Conservation (phyloP, 2,329 filamentous ascomycete species). For the Neonectria sp. region DNA sequence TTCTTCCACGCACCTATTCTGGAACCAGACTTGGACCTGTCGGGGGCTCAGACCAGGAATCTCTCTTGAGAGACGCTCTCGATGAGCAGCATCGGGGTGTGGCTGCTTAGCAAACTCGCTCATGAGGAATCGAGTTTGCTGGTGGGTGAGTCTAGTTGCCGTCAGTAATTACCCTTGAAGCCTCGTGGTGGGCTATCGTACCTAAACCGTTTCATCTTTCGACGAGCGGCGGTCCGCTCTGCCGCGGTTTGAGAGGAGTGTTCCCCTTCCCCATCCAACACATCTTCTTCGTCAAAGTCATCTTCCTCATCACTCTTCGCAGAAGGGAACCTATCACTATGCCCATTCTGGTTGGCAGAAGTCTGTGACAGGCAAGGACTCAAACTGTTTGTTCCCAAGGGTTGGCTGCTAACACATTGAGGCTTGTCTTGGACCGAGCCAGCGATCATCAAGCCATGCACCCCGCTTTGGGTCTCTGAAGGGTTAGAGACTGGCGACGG, state of each 20-base stretch:
- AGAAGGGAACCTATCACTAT: constrained; percentile 53
- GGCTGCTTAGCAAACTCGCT: constrained; percentile 96
- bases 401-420: neutral
- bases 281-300: constrained; percentile 68
- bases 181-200: constrained; percentile 54
- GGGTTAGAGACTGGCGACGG: constrained; percentile 40
- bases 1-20: constrained; percentile 81
- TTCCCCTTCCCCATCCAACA: constrained; percentile 60
- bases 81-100: constrained; percentile 91
- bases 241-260: constrained; percentile 66
- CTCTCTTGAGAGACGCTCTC: constrained; percentile 88
- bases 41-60: constrained; percentile 93
- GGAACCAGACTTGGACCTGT: constrained; percentile 98
- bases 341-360: constrained; percentile 52
- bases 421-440: constrained; percentile 22
- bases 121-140: constrained; percentile 97
- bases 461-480: constrained; percentile 13
- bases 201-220: constrained; percentile 87
- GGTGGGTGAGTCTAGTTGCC: constrained; percentile 83
- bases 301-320: constrained; percentile 68
- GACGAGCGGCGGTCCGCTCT: constrained; percentile 70
- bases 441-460: constrained; percentile 14
- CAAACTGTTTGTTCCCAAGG: constrained; percentile 11
- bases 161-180: constrained; percentile 51
- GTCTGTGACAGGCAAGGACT: constrained; percentile 45